Percentiles rank a stretch among this genome's conserved stretches.
These are phyloP conservation scores for Porcisia deanei DNA, from an alignment of 208 protist genomes.

Conservation along the genomic window DNA sequence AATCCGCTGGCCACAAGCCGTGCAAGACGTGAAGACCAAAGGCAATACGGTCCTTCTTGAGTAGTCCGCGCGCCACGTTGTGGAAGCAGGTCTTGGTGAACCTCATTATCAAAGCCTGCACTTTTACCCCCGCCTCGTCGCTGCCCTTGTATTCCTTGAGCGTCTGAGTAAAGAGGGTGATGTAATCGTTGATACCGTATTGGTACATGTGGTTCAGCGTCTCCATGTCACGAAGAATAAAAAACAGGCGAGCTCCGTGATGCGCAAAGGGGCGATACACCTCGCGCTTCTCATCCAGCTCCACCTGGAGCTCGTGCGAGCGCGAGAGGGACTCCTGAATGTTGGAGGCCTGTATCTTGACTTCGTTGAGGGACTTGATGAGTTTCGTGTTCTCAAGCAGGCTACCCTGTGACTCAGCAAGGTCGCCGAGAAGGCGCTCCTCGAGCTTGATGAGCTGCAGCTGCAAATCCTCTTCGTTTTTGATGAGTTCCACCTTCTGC, in stretches of 20 bases:
- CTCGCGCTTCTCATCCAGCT: conserved; percentile 94
- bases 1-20: conserved; percentile 77
- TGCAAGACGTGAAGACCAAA: conserved; percentile 96
- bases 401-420: conserved; percentile 92
- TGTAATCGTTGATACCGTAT: conserved; percentile 93
- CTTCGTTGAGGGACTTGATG: conserved; percentile 92
- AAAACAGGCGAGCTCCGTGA: conserved; percentile 91
- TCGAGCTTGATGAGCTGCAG: conserved; percentile 94
- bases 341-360: conserved; percentile 88
- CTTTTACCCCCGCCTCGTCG: conserved; percentile 41
- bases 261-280: conserved; percentile 93
- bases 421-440: conserved; percentile 89
- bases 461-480: conserved; percentile 96
- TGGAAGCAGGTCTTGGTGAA: conserved; percentile 78
- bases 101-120: conserved; percentile 46
- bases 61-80: conserved; percentile 72
- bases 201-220: conserved; percentile 97
- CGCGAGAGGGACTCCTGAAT: conserved; percentile 89
- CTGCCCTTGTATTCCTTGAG: conserved; percentile 52
- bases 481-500: conserved; percentile 93
- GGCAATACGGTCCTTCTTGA: conserved; percentile 91
- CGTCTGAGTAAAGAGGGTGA: conserved; percentile 77
- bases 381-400: conserved; percentile 96
- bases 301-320: conserved; percentile 83
- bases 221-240: conserved; percentile 91